Evolutionary conservation across 331 rosid genomes (phyloP).

Genomic region (Spiraea crenata): DNA sequence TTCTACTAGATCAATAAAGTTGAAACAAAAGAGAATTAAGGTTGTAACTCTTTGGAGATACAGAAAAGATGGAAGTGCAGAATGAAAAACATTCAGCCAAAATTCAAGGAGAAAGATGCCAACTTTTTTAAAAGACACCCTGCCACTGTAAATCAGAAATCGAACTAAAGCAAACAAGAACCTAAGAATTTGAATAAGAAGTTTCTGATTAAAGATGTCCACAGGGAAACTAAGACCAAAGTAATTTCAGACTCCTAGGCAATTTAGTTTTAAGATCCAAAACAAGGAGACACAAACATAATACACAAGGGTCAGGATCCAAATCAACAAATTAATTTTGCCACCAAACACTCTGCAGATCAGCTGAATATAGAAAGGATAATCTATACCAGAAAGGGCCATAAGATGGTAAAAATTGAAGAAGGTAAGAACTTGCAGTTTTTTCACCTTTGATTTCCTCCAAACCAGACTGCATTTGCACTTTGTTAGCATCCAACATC

Average conservation of each 20-base stretch:
- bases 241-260: neutral
- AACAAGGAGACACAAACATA: neutral
- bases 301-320: neutral
- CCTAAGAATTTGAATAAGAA: neutral
- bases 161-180: conserved; percentile 3
- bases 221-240: conserved; percentile 7
- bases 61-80: neutral
- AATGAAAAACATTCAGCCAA: neutral
- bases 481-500: conserved; percentile 87
- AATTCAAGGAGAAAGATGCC: neutral
- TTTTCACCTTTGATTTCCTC: conserved; percentile 84
- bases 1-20: conserved; percentile 1
- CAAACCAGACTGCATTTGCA: conserved; percentile 75
- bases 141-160: neutral
- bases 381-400: neutral
- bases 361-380: conserved; percentile 2
- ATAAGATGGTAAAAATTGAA: neutral
- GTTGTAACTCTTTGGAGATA: neutral
- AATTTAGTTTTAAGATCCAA: too few species aligned
- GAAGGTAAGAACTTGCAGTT: neutral
- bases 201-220: conserved; percentile 1
- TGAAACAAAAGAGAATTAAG: neutral
- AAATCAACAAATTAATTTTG: neutral
- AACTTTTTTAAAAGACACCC: neutral
- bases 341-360: conserved; percentile 14